Conservation (phyloP, 1,284 basidiomycete genomes). For the Boletus semigastroideus region DNA sequence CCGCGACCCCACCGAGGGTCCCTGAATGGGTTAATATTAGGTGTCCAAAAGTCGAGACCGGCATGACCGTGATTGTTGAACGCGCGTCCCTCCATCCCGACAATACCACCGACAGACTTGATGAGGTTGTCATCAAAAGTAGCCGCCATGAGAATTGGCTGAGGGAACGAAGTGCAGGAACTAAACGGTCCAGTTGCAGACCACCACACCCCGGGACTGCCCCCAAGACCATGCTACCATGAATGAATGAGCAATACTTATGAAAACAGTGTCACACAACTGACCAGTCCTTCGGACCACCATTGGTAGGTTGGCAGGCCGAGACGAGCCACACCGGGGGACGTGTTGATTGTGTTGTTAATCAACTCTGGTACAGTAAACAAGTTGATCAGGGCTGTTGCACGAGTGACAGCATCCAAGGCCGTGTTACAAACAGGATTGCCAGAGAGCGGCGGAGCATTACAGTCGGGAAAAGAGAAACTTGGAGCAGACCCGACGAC, state of each 20-base stretch:
- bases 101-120: constrained; percentile 44
- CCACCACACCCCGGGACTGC: constrained; percentile 52
- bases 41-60: constrained; percentile 56
- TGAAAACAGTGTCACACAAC: constrained; percentile 11
- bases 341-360: constrained; percentile 46
- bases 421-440: constrained; percentile 51
- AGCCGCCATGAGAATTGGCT: constrained; percentile 89
- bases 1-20: constrained; percentile 62
- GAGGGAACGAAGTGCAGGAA: constrained; percentile 56
- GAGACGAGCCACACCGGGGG: constrained; percentile 48
- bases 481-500: neutral
- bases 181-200: constrained; percentile 49
- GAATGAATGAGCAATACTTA: neutral
- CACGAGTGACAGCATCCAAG: constrained; percentile 46
- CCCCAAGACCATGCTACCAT: constrained; percentile 50
- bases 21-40: constrained; percentile 61
- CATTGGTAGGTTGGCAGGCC: constrained; percentile 53
- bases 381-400: constrained; percentile 44
- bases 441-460: constrained; percentile 41
- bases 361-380: constrained; percentile 53
- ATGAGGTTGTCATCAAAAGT: constrained; percentile 71
- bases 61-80: constrained; percentile 53
- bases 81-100: constrained; percentile 56
- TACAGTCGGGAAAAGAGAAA: constrained; percentile 46
- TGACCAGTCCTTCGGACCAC: constrained; percentile 54